Conservation (phyloP, 768 basidiomycete genomes). For the Rhizopogon vulgaris region DNA sequence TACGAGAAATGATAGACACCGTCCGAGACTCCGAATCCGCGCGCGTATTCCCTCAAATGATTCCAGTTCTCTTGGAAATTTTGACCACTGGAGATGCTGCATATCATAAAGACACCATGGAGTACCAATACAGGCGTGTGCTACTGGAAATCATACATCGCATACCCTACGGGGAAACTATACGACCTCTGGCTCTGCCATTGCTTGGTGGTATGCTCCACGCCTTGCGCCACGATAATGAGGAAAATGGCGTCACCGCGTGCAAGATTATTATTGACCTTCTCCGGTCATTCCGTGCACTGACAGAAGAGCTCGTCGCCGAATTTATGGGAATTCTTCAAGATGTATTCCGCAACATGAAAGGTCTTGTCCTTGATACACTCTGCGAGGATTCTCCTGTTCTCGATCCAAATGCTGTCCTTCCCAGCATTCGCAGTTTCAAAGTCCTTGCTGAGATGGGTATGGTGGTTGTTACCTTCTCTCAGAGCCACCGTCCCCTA, state of each 20-base stretch:
- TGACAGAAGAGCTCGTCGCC: constrained; percentile 66
- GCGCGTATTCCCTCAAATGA: constrained; percentile 64
- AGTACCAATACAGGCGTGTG: constrained; percentile 80
- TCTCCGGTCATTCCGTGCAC: constrained; percentile 66
- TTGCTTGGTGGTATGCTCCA: constrained; percentile 81
- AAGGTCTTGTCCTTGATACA: constrained; percentile 62
- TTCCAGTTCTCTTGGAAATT: constrained; percentile 67
- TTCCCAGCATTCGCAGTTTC: constrained; percentile 80
- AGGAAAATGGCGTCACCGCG: constrained; percentile 86
- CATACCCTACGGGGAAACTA: constrained; percentile 73
- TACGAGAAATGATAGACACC: constrained; percentile 77
- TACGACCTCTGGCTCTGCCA: constrained; percentile 57
- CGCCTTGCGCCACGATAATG: constrained; percentile 84
- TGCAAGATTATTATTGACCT: constrained; percentile 93
- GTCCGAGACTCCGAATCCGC: constrained; percentile 69
- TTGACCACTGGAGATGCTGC: constrained; percentile 64
- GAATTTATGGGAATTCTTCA: constrained; percentile 80
- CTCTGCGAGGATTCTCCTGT: constrained; percentile 60
- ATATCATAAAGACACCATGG: constrained; percentile 58
- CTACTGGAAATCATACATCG: constrained; percentile 88
- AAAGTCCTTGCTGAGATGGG: constrained; percentile 94
- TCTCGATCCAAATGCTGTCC: constrained; percentile 49
- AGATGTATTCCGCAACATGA: constrained; percentile 71
- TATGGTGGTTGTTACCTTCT: constrained; percentile 85
- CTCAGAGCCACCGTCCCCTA: constrained; percentile 69